These are phyloP conservation scores for Paramecium caudatum DNA, from an alignment of 73 alveolate genomes.

Conservation along the genomic window DNA sequence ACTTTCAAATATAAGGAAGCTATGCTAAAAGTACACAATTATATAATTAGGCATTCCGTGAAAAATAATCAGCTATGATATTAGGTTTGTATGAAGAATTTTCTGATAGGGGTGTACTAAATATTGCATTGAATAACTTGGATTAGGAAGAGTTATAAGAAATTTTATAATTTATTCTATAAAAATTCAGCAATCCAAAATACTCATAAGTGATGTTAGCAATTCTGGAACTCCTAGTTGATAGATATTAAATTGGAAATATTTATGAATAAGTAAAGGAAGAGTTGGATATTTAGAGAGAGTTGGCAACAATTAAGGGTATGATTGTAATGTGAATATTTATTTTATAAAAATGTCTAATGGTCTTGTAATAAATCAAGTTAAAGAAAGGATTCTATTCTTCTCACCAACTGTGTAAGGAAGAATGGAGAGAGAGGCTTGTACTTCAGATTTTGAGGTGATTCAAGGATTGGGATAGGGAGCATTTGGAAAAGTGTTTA, in stretches of 20 bases:
- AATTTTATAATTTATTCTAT: not conserved
- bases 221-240: not conserved
- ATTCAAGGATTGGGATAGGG: conserved; percentile 76
- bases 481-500: conserved; percentile 78
- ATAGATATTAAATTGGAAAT: not conserved
- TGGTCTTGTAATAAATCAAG: conserved; percentile 62
- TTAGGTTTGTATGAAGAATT: conserved; percentile 35
- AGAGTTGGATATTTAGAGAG: conserved; percentile 4
- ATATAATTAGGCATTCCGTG: conserved; percentile 17
- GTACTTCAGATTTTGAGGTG: conserved; percentile 66
- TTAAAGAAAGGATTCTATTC: conserved; percentile 69
- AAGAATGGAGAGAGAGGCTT: conserved; percentile 68
- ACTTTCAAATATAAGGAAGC: conserved; percentile 50
- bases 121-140: not conserved
- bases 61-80: conserved; percentile 12
- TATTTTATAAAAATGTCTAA: not conserved
- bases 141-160: not conserved
- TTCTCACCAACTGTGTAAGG: conserved; percentile 75
- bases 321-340: not conserved
- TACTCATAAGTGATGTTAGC: not conserved
- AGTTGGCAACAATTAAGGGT: not conserved
- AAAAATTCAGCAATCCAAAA: conserved; percentile 48
- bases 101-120: conserved; percentile 49
- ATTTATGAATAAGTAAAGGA: not conserved
- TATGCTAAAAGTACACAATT: not conserved